A percentile compares a stretch with the other conserved stretches of the same genome.
phyloP scores from a whole-genome alignment of 805 yeast genomes.

The Saccharomycopsis synnaedendra region DNA sequence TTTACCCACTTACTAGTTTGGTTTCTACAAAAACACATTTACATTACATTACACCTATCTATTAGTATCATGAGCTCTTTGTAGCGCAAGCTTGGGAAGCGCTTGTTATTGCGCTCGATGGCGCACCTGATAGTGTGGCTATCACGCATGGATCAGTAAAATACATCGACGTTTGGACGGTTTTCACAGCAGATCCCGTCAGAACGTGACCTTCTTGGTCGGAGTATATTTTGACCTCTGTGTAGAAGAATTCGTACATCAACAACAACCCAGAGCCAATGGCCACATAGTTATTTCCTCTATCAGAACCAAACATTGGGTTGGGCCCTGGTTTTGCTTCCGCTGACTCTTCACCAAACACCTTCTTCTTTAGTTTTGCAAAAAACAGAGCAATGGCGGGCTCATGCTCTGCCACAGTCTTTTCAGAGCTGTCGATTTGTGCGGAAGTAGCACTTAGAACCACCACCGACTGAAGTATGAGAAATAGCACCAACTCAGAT shows the following conservation, averaged over 20 bases:
- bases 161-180: constrained; percentile 5
- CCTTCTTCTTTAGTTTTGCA: too few species aligned
- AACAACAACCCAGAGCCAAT: constrained; percentile 4
- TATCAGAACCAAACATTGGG: not conserved
- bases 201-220: not conserved
- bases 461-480: too few species aligned
- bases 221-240: not conserved
- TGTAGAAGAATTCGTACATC: not conserved
- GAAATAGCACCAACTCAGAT: too few species aligned
- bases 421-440: too few species aligned
- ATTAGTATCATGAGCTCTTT: too few species aligned
- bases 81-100: constrained; percentile 10
- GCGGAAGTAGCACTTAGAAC: too few species aligned
- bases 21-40: too few species aligned
- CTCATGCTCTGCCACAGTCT: too few species aligned
- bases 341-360: too few species aligned
- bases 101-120: not conserved
- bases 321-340: not conserved
- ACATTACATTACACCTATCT: too few species aligned
- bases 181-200: not conserved
- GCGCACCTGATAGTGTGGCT: constrained; percentile 5
- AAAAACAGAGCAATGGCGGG: too few species aligned
- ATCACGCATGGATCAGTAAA: constrained; percentile 8
- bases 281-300: constrained; percentile 3
- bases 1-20: too few species aligned